Conservation (phyloP, 148 eudicot genomes). For the Camellia lanceoleosa region DNA sequence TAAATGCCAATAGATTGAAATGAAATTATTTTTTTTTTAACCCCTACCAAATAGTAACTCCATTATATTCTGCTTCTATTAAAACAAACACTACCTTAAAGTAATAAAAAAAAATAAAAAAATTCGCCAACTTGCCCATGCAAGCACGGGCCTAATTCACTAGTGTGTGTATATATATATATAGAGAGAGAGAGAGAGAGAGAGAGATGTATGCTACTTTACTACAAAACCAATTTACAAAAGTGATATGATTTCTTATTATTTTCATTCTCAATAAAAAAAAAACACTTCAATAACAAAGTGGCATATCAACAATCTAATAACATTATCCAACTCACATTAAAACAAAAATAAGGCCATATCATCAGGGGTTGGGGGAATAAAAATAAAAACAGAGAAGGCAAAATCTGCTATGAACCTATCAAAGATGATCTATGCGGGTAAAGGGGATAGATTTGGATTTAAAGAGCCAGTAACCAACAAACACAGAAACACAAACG, state of each 20-base stretch:
- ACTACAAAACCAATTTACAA: no score
- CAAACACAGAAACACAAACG: constrained; percentile 54
- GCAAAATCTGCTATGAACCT: background rate
- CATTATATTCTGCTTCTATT: no score
- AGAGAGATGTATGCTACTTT: background rate
- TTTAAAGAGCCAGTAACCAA: constrained; percentile 38
- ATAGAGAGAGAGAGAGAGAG: background rate
- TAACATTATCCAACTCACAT: background rate
- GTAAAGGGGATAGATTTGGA: constrained; percentile 39
- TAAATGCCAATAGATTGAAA: no score
- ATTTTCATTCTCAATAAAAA: background rate
- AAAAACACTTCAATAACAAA: background rate
- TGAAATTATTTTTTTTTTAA: no score
- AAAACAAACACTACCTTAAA: no score
- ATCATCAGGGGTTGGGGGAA: background rate
- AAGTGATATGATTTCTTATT: background rate
- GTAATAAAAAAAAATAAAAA: no score
- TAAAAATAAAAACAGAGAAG: background rate
- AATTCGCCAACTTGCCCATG: no score
- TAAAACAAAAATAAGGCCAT: background rate
- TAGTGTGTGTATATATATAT: no score
- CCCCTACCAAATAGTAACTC: no score
- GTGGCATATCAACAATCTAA: background rate
- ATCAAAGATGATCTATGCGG: constrained; percentile 43
- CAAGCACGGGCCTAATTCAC: no score